Percentiles rank a stretch among this genome's conserved stretches.
These are phyloP conservation scores for Trichoderma erinaceum DNA, from an alignment of 495 filamentous ascomycete species.

Conservation along the genomic window DNA sequence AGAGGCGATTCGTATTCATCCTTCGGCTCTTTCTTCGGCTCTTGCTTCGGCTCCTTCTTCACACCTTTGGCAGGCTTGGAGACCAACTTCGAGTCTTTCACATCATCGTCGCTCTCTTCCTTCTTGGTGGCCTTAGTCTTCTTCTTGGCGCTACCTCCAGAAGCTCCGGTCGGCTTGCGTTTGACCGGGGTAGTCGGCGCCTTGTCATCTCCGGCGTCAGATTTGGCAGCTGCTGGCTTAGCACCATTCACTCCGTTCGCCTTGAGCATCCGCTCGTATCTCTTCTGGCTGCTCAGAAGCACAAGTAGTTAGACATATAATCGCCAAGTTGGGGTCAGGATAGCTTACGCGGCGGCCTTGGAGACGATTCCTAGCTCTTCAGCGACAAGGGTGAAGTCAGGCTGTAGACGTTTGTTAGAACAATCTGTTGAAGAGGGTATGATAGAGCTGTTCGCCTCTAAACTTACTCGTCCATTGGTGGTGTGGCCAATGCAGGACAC, in stretches of 20 bases:
- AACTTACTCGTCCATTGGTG: constrained; percentile 49
- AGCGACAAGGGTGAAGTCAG: constrained; percentile 58
- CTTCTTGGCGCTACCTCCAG: constrained; percentile 23
- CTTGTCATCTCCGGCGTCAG: neutral
- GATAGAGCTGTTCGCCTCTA: neutral
- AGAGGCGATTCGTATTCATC: constrained; percentile 6
- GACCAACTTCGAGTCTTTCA: constrained; percentile 26
- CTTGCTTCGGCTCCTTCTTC: neutral
- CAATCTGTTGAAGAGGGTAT: neutral
- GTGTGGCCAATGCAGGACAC: constrained; percentile 57
- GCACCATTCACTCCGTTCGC: constrained; percentile 41
- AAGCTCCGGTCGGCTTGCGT: constrained; percentile 6
- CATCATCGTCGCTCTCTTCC: constrained; percentile 27
- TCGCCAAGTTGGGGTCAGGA: neutral
- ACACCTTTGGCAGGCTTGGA: constrained; percentile 17
- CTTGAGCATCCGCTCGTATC: constrained; percentile 60
- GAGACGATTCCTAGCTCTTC: constrained; percentile 54
- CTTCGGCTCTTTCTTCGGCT: constrained; percentile 17
- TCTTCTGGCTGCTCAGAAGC: constrained; percentile 46
- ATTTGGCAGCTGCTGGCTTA: constrained; percentile 10
- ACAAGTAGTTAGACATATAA: neutral
- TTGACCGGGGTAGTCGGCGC: constrained; percentile 7
- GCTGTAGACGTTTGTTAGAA: constrained; percentile 33
- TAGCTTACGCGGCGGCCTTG: constrained; percentile 64
- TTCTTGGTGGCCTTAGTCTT: constrained; percentile 33